Base-by-base conservation (phyloP, 2,329 filamentous ascomycete species). In the Hypocrella siamensis region DNA sequence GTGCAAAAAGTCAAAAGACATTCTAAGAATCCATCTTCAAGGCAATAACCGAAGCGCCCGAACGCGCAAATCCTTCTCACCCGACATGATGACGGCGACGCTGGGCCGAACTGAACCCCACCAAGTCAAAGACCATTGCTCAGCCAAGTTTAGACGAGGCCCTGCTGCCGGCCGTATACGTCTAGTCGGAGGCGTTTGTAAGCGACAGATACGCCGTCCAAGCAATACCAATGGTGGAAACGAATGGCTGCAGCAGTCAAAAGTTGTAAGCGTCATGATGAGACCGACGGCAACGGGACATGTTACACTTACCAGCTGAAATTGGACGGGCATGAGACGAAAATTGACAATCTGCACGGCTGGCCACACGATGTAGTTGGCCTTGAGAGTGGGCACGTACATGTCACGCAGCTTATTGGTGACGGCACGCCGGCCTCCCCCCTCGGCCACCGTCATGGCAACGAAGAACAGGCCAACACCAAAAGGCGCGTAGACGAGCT, bases 161-260 rank as follows among this genome's bases (percentile, higher is more conserved):
- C n/a, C n/a, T n/a, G n/a, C n/a, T n/a, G n/a, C n/a, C n/a, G n/a
- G n/a, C n/a, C n/a, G n/a, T n/a, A n/a, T n/a, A n/a, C n/a, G 14
- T 26, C 41, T 88, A 80, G 37, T 92, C 84, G 3, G 84, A 66
- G 5, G 85, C 78, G 58, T 96, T 96, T 38, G 79, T 82, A 31
- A 98, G 68, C 3, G 86, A 94, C 9, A 98, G 72, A 55, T 94
- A 98, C 15, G 86, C 88, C 9, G 90, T 96, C 90, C 88, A 96
- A 21, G 85, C 85, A 46, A 96, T 96, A 66, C 88, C 88, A 34
- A 98, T 60, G 7, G 83, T 92, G 12, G 88, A 94, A 7, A 94
- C 88, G 51, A 98, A 96, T 1, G 88, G 88, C 86, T 93, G 21
- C 3, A 26, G 6, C n/a, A 19, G 8, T 19, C 7, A 26, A 26